phyloP scores from a whole-genome alignment of 495 filamentous ascomycete species.

The Aspergillus kassunensis region DNA sequence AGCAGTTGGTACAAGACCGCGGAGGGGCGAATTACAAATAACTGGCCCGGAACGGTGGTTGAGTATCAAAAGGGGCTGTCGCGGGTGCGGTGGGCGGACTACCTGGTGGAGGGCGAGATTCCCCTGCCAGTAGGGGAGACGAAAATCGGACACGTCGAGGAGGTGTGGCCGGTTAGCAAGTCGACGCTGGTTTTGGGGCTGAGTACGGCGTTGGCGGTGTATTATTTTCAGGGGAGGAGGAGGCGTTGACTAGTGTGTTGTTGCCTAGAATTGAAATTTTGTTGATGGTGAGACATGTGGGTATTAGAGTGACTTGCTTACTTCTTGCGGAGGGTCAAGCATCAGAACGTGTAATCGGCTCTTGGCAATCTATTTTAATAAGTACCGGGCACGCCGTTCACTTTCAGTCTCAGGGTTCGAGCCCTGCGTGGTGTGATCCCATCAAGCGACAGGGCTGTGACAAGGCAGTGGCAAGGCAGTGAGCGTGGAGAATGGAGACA shows the following conservation, averaged over 20 bases:
- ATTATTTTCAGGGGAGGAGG: slow-evolving; percentile 7
- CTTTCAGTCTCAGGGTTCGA: too few relatives aligned
- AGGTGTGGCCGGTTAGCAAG: slow-evolving; percentile 9
- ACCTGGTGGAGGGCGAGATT: slow-evolving; percentile 25
- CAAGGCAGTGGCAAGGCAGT: too few relatives aligned
- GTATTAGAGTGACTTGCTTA: too few relatives aligned
- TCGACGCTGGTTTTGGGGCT: slow-evolving; percentile 4
- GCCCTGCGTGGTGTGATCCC: too few relatives aligned
- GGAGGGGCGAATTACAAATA: slow-evolving; percentile 52
- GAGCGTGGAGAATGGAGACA: too few relatives aligned
- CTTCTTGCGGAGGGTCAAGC: too few relatives aligned
- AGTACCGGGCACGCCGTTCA: too few relatives aligned
- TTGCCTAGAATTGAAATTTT: too few relatives aligned
- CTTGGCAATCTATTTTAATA: too few relatives aligned
- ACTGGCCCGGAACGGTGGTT: slow-evolving; percentile 50
- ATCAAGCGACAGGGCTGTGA: too few relatives aligned
- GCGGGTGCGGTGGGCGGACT: slow-evolving; percentile 47
- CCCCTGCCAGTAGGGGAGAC: slow-evolving; percentile 27
- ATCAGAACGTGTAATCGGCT: too few relatives aligned
- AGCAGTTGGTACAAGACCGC: slow-evolving; percentile 54
- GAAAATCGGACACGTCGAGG: slow-evolving; percentile 34
- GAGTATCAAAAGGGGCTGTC: slow-evolving; percentile 46
- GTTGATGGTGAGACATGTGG: neutral
- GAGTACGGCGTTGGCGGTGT: neutral
- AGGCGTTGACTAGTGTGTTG: too few relatives aligned